Percentiles rank a stretch among this genome's conserved stretches.
These are phyloP conservation scores for Pochonia chlamydosporia DNA, from an alignment of 2,329 filamentous ascomycete species.

Conservation along the genomic window DNA sequence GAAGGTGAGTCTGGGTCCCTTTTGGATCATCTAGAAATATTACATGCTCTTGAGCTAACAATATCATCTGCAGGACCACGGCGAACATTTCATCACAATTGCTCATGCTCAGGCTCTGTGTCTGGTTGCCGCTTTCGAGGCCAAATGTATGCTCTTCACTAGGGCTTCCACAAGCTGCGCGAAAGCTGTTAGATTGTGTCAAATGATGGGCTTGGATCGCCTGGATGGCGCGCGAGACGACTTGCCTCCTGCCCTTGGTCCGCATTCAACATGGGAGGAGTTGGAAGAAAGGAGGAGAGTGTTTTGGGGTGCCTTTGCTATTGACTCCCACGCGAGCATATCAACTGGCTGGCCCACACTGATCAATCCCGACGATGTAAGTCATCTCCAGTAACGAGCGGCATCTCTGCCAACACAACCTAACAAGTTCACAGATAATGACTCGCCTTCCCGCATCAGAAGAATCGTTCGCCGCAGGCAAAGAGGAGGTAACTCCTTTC, in stretches of 20 bases:
- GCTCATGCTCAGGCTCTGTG: slow-evolving; percentile 76
- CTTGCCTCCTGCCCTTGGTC: slow-evolving; percentile 67
- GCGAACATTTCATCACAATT: slow-evolving; percentile 75
- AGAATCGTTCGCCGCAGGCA: slow-evolving; percentile 64
- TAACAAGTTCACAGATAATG: slow-evolving; percentile 45
- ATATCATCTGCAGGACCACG: slow-evolving; percentile 48
- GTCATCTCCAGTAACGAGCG: slow-evolving; percentile 7
- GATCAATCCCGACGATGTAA: slow-evolving; percentile 65
- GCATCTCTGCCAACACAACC: not conserved
- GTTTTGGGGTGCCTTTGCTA: slow-evolving; percentile 80
- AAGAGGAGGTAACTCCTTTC: slow-evolving; percentile 54
- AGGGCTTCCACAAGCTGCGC: slow-evolving; percentile 79
- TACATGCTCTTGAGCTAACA: not conserved
- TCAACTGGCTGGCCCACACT: slow-evolving; percentile 86
- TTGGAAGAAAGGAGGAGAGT: slow-evolving; percentile 68
- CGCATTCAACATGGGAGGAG: slow-evolving; percentile 76
- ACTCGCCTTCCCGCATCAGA: slow-evolving; percentile 79
- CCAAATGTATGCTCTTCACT: slow-evolving; percentile 78
- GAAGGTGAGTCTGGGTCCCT: slow-evolving; percentile 41
- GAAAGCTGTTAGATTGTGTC: slow-evolving; percentile 60
- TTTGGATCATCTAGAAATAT: not conserved
- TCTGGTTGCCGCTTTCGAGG: slow-evolving; percentile 71
- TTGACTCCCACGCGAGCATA: slow-evolving; percentile 80
- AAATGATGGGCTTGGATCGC: slow-evolving; percentile 82
- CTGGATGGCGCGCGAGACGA: slow-evolving; percentile 61